These are phyloP conservation scores for Penstemon barbatus DNA, from an alignment of 257 asterid species.

Conservation along the genomic window DNA sequence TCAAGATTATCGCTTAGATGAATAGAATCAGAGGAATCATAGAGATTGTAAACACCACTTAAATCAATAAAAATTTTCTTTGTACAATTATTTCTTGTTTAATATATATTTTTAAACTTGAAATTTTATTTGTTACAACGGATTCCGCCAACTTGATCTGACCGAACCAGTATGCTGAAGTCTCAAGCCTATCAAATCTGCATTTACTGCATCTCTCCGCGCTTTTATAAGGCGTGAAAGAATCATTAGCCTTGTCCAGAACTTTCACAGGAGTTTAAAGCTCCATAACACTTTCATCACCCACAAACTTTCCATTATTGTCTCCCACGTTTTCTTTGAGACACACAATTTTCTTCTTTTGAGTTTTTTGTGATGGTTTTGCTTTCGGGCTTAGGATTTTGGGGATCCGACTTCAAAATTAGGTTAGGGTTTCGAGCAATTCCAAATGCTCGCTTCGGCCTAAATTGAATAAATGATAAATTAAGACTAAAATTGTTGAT, in stretches of 20 bases:
- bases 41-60: too few species aligned
- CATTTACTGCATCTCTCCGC: conserved; percentile 84
- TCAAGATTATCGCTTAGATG: too few species aligned
- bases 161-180: conserved; percentile 68
- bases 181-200: conserved; percentile 68
- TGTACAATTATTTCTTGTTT: too few species aligned
- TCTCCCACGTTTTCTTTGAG: conserved; percentile 32
- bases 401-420: conserved; percentile 32
- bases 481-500: background rate
- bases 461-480: conserved; percentile 11
- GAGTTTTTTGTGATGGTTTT: conserved; percentile 33
- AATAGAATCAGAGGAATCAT: too few species aligned
- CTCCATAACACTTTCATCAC: conserved; percentile 29
- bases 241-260: conserved; percentile 32
- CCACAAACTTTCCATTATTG: conserved; percentile 4
- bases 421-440: conserved; percentile 52
- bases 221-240: conserved; percentile 55
- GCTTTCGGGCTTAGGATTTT: conserved; percentile 39
- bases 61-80: too few species aligned
- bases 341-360: conserved; percentile 52
- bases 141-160: conserved; percentile 77
- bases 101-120: too few species aligned
- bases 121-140: too few species aligned
- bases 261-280: conserved; percentile 51
- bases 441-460: conserved; percentile 62